These are phyloP conservation scores for Lavandula angustifolia DNA, from an alignment of 257 asterid species.

Conservation along the genomic window DNA sequence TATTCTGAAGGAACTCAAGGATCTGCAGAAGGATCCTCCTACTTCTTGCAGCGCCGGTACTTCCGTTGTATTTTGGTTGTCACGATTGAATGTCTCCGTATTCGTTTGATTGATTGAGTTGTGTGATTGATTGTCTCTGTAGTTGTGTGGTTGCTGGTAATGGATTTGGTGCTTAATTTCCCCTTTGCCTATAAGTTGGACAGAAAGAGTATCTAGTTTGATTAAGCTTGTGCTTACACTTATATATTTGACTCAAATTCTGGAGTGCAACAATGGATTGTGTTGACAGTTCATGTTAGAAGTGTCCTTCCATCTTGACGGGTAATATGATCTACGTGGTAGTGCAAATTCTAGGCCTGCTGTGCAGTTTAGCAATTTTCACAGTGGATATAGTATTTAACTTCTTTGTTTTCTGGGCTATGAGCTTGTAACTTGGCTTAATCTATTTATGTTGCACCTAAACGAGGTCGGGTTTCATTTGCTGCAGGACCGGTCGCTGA, in stretches of 20 bases:
- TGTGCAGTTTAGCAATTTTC: not conserved
- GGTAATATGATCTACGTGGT: not conserved
- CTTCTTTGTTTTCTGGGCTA: not conserved
- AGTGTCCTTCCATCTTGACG: not conserved
- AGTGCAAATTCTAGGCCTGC: not conserved
- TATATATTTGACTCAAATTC: not conserved
- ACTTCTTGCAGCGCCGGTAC: not conserved
- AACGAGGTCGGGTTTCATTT: not conserved
- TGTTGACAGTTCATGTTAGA: not conserved
- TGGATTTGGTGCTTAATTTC: not conserved
- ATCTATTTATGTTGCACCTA: not conserved
- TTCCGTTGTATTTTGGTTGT: not conserved
- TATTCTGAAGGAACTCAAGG: constrained; percentile 22
- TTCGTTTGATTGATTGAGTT: not conserved
- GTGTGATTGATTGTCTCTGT: too few relatives aligned
- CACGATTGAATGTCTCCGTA: not conserved
- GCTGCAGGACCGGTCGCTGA: constrained; percentile 35
- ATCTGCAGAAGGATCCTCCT: constrained; percentile 31
- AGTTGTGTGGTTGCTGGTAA: not conserved
- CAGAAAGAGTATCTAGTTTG: not conserved
- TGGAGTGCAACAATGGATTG: not conserved
- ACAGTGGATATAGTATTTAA: not conserved
- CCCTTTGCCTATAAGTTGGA: not conserved
- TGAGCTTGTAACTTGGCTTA: not conserved
- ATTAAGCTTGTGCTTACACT: not conserved